Percentiles rank a stretch among this genome's conserved stretches.
phyloP scores from a whole-genome alignment of 441 rosid species.

The Corymbia calophylla region DNA sequence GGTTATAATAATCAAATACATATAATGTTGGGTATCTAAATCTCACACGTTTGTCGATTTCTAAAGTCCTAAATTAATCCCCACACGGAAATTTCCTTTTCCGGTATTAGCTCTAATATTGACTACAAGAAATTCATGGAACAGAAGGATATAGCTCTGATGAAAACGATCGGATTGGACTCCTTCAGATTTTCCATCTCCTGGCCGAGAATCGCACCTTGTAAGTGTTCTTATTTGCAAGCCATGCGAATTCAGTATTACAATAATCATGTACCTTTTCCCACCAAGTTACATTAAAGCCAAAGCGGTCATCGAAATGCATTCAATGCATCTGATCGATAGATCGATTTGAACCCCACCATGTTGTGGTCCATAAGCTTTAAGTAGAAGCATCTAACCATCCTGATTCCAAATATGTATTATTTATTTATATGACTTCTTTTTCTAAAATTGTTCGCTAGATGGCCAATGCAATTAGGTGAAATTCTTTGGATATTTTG shows the following conservation, averaged over 20 bases:
- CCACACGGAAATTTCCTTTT: not conserved
- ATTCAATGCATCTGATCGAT: accelerated
- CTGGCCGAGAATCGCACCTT: constrained; percentile 36
- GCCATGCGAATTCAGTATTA: not conserved
- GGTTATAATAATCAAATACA: not conserved
- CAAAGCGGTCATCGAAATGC: not conserved
- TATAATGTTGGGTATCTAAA: not conserved
- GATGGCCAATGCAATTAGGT: not conserved
- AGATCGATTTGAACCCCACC: not conserved
- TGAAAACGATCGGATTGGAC: constrained; percentile 28
- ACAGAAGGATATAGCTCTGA: constrained; percentile 19
- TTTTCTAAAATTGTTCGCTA: not conserved
- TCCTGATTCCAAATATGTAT: not conserved
- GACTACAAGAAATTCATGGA: not conserved
- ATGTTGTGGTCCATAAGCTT: not conserved
- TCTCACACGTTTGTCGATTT: not conserved
- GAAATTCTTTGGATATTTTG: not conserved
- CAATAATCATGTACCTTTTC: not conserved
- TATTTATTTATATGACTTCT: not conserved
- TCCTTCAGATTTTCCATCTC: constrained; percentile 39
- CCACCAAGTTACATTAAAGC: not conserved
- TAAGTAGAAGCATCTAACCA: not conserved
- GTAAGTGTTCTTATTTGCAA: constrained; percentile 15
- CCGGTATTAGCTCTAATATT: not conserved
- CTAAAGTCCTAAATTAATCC: not conserved